Evolutionary conservation across 805 yeast species (phyloP).

Genomic region (Cyberlindnera saturnus): DNA sequence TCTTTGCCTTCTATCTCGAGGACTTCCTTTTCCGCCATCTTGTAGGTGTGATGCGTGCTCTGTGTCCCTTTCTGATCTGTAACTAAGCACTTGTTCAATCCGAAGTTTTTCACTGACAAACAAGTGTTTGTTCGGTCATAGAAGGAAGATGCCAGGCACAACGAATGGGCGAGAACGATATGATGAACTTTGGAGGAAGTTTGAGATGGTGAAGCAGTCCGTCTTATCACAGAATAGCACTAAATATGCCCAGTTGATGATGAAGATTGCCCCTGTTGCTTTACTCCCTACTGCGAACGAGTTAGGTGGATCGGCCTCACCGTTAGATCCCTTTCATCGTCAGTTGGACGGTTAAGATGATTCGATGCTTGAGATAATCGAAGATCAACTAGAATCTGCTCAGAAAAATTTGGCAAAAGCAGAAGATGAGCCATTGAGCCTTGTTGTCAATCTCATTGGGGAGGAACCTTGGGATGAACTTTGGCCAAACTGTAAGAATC

Average conservation of each 20-base stretch:
- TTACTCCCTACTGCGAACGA: neutral
- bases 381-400: neutral
- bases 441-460: conserved; percentile 1
- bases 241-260: neutral
- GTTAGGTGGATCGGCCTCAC: neutral
- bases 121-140: neutral
- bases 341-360: neutral
- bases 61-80: neutral
- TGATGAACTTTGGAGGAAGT: neutral
- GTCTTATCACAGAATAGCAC: neutral
- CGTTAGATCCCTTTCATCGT: neutral
- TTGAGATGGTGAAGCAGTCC: neutral
- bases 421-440: neutral
- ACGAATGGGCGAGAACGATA: neutral
- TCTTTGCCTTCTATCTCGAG: conserved; percentile 6
- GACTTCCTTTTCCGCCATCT: neutral
- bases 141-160: neutral
- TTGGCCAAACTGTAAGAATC: neutral
- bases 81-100: too few relatives aligned
- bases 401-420: neutral
- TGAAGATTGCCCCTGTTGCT: neutral
- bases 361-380: neutral
- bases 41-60: neutral
- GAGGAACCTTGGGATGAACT: conserved; percentile 3
- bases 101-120: too few relatives aligned